A percentile compares a stretch with the other conserved stretches of the same genome.
Evolutionary conservation across 306 rosid species (phyloP).

Genomic region (Alnus glutinosa): DNA sequence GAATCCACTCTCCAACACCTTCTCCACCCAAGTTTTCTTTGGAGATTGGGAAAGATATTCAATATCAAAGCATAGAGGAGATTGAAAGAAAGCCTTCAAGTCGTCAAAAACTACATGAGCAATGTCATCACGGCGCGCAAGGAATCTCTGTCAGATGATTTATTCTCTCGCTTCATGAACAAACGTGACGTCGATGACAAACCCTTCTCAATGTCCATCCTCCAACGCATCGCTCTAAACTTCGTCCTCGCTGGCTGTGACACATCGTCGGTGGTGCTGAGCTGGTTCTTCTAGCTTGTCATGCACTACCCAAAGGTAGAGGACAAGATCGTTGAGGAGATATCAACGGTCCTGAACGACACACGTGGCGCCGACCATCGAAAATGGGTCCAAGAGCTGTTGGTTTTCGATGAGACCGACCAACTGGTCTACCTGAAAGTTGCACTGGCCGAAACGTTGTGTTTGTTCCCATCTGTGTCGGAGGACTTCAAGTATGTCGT

Average conservation of each 20-base stretch:
- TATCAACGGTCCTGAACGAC: conserved; percentile 37
- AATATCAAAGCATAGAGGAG: conserved; percentile 53
- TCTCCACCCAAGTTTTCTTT: conserved; percentile 63
- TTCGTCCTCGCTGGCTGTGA: conserved; percentile 96
- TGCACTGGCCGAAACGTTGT: conserved; percentile 73
- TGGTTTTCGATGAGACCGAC: conserved; percentile 79
- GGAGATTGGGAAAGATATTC: conserved; percentile 65
- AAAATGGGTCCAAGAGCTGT: conserved; percentile 65
- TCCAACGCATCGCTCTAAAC: conserved; percentile 77
- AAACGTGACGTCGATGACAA: conserved; percentile 65
- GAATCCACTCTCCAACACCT: conserved; percentile 77
- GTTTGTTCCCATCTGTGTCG: conserved; percentile 88
- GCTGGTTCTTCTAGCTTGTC: conserved; percentile 94
- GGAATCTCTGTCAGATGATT: conserved; percentile 68
- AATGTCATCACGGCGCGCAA: conserved; percentile 64
- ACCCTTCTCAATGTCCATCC: conserved; percentile 35
- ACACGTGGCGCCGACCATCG: conserved; percentile 58
- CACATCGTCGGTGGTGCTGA: conserved; percentile 89
- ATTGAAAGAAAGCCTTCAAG: conserved; percentile 45
- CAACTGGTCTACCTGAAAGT: conserved; percentile 73
- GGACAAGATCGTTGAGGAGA: conserved; percentile 54
- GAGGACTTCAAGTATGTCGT: conserved; percentile 74
- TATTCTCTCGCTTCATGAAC: conserved; percentile 71
- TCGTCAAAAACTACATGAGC: conserved; percentile 75
- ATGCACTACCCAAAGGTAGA: conserved; percentile 67